phyloP scores from a whole-genome alignment of 768 basidiomycete species.

The Lentinula sp. region DNA sequence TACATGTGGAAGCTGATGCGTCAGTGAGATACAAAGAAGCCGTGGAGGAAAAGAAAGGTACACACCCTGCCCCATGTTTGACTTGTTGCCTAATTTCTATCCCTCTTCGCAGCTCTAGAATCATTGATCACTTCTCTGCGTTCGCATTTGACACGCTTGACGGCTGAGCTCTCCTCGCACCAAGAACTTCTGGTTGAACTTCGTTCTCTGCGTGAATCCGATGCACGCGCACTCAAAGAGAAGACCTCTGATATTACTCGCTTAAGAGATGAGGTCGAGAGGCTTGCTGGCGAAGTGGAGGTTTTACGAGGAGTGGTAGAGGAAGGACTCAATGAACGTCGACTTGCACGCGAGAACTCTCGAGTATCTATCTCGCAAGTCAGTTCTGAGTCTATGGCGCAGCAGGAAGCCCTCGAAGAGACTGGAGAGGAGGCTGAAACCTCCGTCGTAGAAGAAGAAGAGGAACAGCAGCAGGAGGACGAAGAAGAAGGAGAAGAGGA shows the following conservation, averaged over 20 bases:
- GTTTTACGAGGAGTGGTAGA: constrained; percentile 84
- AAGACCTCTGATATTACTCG: constrained; percentile 63
- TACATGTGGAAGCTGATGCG: constrained; percentile 27
- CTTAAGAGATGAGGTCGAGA: constrained; percentile 71
- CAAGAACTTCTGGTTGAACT: constrained; percentile 64
- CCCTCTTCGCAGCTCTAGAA: constrained; percentile 57
- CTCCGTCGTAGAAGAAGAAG: neutral
- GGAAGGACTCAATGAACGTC: constrained; percentile 73
- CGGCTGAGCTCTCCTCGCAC: constrained; percentile 73
- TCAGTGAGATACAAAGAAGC: constrained; percentile 62
- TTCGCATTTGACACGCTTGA: constrained; percentile 70
- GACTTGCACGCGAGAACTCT: constrained; percentile 41
- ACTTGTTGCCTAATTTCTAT: neutral
- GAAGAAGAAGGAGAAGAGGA: constrained; percentile 15
- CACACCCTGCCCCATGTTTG: neutral
- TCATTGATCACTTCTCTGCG: constrained; percentile 70
- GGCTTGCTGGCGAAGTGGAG: constrained; percentile 79
- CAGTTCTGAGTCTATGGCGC: constrained; percentile 18
- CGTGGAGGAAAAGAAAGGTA: constrained; percentile 88
- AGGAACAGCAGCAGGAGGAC: neutral
- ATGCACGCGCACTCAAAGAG: constrained; percentile 33
- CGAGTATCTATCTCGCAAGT: constrained; percentile 1
- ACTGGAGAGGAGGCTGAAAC: constrained; percentile 4
- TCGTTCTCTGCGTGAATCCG: constrained; percentile 51
- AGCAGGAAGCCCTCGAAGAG: constrained; percentile 24